Base-by-base conservation (phyloP, 2,329 filamentous ascomycete genomes). In the Penicillium sp. region DNA sequence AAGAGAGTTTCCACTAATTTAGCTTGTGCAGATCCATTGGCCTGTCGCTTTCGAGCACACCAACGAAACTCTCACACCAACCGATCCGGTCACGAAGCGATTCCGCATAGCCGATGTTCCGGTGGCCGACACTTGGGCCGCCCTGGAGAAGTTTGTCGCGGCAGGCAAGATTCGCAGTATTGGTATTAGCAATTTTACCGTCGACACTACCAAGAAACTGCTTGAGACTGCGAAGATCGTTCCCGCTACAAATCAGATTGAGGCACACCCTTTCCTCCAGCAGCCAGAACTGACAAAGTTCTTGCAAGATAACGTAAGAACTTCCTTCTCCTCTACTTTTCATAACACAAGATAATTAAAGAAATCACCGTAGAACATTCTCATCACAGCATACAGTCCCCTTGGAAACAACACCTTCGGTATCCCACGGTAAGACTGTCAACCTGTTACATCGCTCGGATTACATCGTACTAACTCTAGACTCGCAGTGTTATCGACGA, bases 231-330 rank as follows among this genome's bases (percentile, higher is more conserved):
- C 82, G n/a, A 80, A 75, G 39, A 78, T 86, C 11, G 74, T 78
- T 0, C 87, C 87, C 0, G 83, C 83, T 2, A 81, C 84, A 56
- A 89, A 89, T 72, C 86, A 89, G 71, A 84, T 89, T 62, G 86
- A 89, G 68, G 83, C 84, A 44, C 85, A 89, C 68, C 85, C 86
- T 0, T 88, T 87, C 69, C 76, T 89, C 2, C 85, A 88, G 64
- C 86, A 85, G 63, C 72, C 75, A 0, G 74, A 79, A 4, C 74
- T 89, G 8, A 67, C 85, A 3, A 72, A 78, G 11, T 84, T 79
- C 67, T 82, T 81, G 71, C 74, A 81, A 42, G 72, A 77, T 37
- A 81, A 86, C 63, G 79, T 79, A 54, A 84, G 54, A 21, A 39
- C 14, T 4, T 5, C 4, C 29, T 11, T 31, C 23, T 19, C 13